phyloP scores from a whole-genome alignment of 163 green algal genomes.

The Scenedesmus sp. region DNA sequence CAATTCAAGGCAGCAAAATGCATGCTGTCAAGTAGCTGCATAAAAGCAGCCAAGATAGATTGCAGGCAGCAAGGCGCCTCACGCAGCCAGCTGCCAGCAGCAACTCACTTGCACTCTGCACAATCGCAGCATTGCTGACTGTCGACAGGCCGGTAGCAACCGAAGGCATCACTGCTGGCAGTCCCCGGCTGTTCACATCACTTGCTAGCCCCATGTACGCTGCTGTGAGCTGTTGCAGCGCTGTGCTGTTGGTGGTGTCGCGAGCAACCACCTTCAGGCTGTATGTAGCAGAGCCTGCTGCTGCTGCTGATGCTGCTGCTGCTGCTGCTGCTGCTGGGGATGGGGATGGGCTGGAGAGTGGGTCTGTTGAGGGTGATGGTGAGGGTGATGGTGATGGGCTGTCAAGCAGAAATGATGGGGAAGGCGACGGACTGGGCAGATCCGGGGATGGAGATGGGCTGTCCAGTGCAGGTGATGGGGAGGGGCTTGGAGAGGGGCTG shows the following conservation, averaged over 20 bases:
- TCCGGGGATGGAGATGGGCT: neutral
- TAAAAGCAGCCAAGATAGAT: neutral
- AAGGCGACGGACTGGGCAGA: neutral
- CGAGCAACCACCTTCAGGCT: neutral
- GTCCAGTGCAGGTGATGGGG: neutral
- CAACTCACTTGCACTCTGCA: neutral
- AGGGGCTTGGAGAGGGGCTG: neutral
- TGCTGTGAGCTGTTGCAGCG: neutral
- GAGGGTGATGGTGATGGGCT: neutral
- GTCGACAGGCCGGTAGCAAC: neutral
- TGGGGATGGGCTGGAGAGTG: neutral
- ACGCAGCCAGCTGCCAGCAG: neutral
- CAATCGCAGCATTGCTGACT: neutral
- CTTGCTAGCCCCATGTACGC: neutral
- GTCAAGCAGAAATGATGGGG: neutral
- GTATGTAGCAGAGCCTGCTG: conserved; percentile 21
- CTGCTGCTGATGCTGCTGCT: conserved; percentile 9
- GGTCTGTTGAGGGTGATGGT: neutral
- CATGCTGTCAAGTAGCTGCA: too few relatives aligned
- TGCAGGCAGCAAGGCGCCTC: neutral
- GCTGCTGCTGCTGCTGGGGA: neutral
- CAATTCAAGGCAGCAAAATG: too few relatives aligned
- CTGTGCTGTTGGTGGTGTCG: neutral
- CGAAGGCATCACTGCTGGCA: neutral
- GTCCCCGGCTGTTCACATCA: conserved; percentile 6